phyloP scores from a whole-genome alignment of 2,329 filamentous ascomycete species.

The Fusarium tricinctum region DNA sequence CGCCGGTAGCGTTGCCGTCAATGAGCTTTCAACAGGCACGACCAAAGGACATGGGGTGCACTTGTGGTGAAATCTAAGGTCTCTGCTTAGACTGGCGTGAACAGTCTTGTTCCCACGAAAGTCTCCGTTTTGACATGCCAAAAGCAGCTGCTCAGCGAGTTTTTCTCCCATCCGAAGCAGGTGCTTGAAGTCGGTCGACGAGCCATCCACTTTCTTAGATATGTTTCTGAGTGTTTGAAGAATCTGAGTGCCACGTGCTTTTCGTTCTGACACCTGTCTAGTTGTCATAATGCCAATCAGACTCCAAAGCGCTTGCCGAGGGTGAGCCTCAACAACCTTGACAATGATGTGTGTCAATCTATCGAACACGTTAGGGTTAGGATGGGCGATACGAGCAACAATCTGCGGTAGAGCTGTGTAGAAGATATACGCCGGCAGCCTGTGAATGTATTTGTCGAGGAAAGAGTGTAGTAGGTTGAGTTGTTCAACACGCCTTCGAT shows the following conservation, averaged over 20 bases:
- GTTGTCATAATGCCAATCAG: slow-evolving; percentile 89
- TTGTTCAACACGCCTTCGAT: slow-evolving; percentile 71
- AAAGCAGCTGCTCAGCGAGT: slow-evolving; percentile 84
- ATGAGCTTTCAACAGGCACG: slow-evolving; percentile 86
- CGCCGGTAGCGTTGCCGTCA: slow-evolving; percentile 85
- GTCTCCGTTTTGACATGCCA: slow-evolving; percentile 81
- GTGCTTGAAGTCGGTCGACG: slow-evolving; percentile 72
- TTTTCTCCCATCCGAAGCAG: slow-evolving; percentile 85
- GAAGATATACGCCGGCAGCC: slow-evolving; percentile 81
- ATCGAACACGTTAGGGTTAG: slow-evolving; percentile 81
- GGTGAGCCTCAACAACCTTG: slow-evolving; percentile 88
- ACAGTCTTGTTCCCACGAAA: slow-evolving; percentile 78
- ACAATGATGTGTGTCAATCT: slow-evolving; percentile 83
- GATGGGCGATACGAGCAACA: slow-evolving; percentile 94
- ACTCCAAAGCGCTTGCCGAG: slow-evolving; percentile 92
- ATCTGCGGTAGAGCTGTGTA: slow-evolving; percentile 91
- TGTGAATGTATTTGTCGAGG: slow-evolving; percentile 81
- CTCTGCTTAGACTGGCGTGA: slow-evolving; percentile 79
- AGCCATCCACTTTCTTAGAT: slow-evolving; percentile 66
- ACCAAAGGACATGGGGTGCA: slow-evolving; percentile 86
- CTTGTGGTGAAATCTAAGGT: slow-evolving; percentile 88
- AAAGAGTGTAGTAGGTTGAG: slow-evolving; percentile 79
- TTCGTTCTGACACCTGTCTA: slow-evolving; percentile 76
- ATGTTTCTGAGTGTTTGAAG: slow-evolving; percentile 63
- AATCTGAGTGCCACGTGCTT: slow-evolving; percentile 65